Evolutionary conservation across 257 asterid species (phyloP), one percentile per base, ranked within the genome.

Genomic region (Paraleonurus japonicus): DNA sequence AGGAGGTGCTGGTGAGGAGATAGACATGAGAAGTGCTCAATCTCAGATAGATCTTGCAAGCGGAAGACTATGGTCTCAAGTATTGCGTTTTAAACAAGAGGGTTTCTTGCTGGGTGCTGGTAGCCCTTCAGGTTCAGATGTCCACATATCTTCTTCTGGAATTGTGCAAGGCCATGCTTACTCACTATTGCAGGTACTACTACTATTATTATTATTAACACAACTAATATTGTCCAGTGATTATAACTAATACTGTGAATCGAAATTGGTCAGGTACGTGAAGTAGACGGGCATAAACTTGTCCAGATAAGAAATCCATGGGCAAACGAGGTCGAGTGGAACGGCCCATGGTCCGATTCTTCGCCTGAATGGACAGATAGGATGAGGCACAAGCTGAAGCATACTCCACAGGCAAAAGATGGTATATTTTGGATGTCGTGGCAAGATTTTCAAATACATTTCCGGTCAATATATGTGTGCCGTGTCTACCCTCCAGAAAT

Each of bases 381-480:
- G 85, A 92, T 95, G 96, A 95, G 81, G 70, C 94, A 95, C 87
- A 95, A 95, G 88, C 98, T 95, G 37, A 95, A 92, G 85, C 99
- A 89, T 63, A 84, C 82, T 11, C 88, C 98, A 78, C 88, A 95
- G 98, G 98, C 96, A 33, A 89, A 88, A 69, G 97, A 95, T 39
- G 99, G 99, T 41, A 95, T 95, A 76, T 95, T 95, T 82, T 95
- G 99, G 99, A 95, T 95, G 99, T 95, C 99, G 41, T 95, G 99
- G 99, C 99, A 95, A 89, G 99, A 95, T 81, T 95, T 95, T 65
- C 99, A 92, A 78, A 89, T 95, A 67, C 99, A 95, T 75, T 95
- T 95, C 85, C 84, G 99, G 74, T 95, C 99, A 50, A 95, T 95
- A 80, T 95, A 95, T 54, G 92, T 95, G 15, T 95, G 99, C 55